Percentiles rank a stretch among this genome's conserved stretches.
These are phyloP conservation scores for Trichoderma arundinaceum DNA, from an alignment of 2,329 filamentous ascomycete species.

Conservation along the genomic window DNA sequence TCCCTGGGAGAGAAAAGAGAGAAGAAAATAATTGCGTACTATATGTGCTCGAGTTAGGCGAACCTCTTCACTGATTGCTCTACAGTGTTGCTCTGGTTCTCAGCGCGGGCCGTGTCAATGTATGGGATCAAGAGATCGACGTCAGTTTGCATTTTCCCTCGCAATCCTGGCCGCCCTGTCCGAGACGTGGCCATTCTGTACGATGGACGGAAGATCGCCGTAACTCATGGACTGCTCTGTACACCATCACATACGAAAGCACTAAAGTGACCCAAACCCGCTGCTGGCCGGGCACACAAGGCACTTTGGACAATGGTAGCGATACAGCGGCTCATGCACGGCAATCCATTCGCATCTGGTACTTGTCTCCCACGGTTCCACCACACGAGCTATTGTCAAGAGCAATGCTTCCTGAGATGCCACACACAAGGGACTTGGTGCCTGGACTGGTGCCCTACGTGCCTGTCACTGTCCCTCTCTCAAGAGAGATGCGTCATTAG, in stretches of 20 bases:
- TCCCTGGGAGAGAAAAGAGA: too few relatives aligned
- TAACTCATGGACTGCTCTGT: too few relatives aligned
- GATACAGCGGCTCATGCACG: background rate
- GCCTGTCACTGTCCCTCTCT: background rate
- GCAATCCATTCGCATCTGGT: background rate
- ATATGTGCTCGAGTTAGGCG: too few relatives aligned
- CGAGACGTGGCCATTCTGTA: too few relatives aligned
- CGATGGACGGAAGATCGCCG: too few relatives aligned
- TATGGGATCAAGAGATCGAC: background rate
- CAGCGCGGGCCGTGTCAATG: background rate
- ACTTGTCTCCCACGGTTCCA: background rate
- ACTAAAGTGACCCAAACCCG: background rate
- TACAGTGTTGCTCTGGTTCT: background rate
- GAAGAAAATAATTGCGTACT: too few relatives aligned
- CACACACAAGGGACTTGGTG: background rate
- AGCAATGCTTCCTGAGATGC: background rate
- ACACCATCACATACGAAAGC: too few relatives aligned
- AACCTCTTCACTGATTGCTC: background rate
- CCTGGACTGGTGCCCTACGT: slow-evolving; percentile 6
- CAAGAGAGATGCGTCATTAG: background rate
- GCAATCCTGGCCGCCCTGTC: too few relatives aligned
- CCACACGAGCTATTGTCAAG: background rate
- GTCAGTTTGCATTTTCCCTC: background rate
- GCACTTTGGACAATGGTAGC: background rate
- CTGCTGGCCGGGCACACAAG: background rate